Evolutionary conservation across 2,329 filamentous ascomycete species (phyloP), one percentile per base, ranked within the genome.

Genomic region (Diaporthe vaccinii): DNA sequence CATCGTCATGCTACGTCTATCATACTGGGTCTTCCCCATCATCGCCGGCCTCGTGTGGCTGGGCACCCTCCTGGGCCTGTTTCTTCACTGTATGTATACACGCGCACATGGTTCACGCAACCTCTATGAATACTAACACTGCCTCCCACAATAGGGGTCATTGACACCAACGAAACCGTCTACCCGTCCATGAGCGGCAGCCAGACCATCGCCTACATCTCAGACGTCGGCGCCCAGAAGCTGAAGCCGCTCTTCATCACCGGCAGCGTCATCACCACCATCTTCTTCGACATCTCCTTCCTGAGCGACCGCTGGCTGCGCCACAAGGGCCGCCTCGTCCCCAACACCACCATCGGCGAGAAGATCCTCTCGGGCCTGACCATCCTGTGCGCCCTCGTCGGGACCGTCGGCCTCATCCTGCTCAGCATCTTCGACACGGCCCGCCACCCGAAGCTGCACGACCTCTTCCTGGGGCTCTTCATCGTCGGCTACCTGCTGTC

Each of bases 371-470:
- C 88, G 8, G 83, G 82, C 2, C 82, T 94, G 58, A 90, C 89
- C 59, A 94, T 96, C 65, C 58, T 92, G 41, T 91, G 92, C 76
- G 94, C 95, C 15, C 81, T 96, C 58, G 84, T 92, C 34, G 97
- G 97, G 70, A 95, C 94, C 0, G 88, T 89, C 0, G 96, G 96
- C 4, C 85, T 99, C 59, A 95, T 98, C 77, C 87, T 96, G 8
- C 88, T 99, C 55, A 92, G 93, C 77, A 92, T 98, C 79, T 98
- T 97, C 83, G 95, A 98, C 83, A 97, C 95, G 0, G 84, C 89
- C n/a, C 86, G 87, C 73, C 91, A 98, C 82, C 87, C 88, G 2
- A 84, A 79, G 1, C 82, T 94, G 75, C 97, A 99, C 82, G 88
- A 95, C 80, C 86, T 91, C 2, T 98, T 98, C 84, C 85, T 99